A percentile compares a stretch with the other conserved stretches of the same genome.
These are phyloP conservation scores for Debaryomyces tyrocola DNA, from an alignment of 805 yeast species.

Conservation along the genomic window DNA sequence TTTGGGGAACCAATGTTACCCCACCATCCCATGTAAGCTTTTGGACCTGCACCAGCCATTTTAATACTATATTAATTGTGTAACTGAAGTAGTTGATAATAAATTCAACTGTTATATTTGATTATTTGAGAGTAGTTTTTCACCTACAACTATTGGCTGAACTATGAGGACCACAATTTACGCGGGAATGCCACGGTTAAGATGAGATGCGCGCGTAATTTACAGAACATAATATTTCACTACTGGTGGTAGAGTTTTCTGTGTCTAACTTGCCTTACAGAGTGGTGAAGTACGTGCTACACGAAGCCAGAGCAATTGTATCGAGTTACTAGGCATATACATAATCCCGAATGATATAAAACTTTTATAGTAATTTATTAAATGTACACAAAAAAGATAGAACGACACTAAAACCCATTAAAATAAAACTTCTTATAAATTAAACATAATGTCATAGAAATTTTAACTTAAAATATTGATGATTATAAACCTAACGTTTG, in stretches of 20 bases:
- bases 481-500: background rate
- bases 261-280: too few species aligned
- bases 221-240: background rate
- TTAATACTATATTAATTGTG: background rate
- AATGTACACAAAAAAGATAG: slow-evolving; percentile 12
- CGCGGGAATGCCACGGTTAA: background rate
- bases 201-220: background rate
- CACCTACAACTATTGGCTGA: slow-evolving; percentile 6
- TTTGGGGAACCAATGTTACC: slow-evolving; percentile 85
- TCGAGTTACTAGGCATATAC: background rate
- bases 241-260: too few species aligned
- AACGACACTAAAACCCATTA: slow-evolving; percentile 8
- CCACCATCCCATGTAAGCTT: slow-evolving; percentile 96
- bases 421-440: slow-evolving; percentile 5
- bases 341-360: background rate
- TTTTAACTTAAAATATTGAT: slow-evolving; percentile 3
- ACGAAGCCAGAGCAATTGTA: too few species aligned
- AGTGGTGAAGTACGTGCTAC: too few species aligned
- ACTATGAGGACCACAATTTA: background rate
- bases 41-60: slow-evolving; percentile 48
- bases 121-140: background rate
- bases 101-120: background rate
- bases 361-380: slow-evolving; percentile 10
- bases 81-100: background rate
- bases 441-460: slow-evolving; percentile 1